phyloP scores from a whole-genome alignment of 2,329 filamentous ascomycete genomes.

The Calonectria honghensis region DNA sequence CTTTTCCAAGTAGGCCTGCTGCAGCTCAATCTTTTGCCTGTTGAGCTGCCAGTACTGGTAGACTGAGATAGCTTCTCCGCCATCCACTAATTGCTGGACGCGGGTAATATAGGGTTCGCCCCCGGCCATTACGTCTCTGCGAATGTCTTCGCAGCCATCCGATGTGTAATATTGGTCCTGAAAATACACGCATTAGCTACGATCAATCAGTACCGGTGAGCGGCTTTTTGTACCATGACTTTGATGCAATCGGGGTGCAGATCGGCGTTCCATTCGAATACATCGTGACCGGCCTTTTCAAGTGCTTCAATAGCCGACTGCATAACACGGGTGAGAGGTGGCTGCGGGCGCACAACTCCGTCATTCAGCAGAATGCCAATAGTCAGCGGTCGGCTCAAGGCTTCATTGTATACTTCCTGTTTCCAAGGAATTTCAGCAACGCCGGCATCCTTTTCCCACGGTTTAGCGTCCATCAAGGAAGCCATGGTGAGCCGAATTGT shows the following conservation, averaged over 20 bases:
- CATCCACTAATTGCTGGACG: slow-evolving; percentile 74
- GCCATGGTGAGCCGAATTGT: slow-evolving; percentile 70
- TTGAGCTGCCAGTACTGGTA: slow-evolving; percentile 82
- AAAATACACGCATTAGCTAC: background rate
- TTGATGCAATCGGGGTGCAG: slow-evolving; percentile 73
- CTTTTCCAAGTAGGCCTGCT: slow-evolving; percentile 71
- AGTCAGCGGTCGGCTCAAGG: slow-evolving; percentile 65
- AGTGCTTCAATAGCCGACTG: slow-evolving; percentile 62
- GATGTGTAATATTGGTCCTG: slow-evolving; percentile 77
- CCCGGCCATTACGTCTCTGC: slow-evolving; percentile 69
- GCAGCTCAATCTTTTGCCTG: slow-evolving; percentile 68
- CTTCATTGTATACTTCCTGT: slow-evolving; percentile 63
- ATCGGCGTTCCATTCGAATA: slow-evolving; percentile 71
- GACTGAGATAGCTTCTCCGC: slow-evolving; percentile 73
- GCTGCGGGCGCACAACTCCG: slow-evolving; percentile 74
- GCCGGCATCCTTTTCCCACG: slow-evolving; percentile 73
- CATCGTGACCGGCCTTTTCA: slow-evolving; percentile 69
- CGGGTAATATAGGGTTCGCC: slow-evolving; percentile 77
- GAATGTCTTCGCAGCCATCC: slow-evolving; percentile 79
- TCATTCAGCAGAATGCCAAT: slow-evolving; percentile 72
- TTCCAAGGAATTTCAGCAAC: slow-evolving; percentile 74
- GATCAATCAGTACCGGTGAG: rapidly evolving
- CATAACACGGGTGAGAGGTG: slow-evolving; percentile 68
- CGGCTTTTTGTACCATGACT: slow-evolving; percentile 65
- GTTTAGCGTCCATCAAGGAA: slow-evolving; percentile 66